These are phyloP conservation scores for Pseudozyma tsukubaensis DNA, from an alignment of 1,284 basidiomycete species.

Conservation along the genomic window DNA sequence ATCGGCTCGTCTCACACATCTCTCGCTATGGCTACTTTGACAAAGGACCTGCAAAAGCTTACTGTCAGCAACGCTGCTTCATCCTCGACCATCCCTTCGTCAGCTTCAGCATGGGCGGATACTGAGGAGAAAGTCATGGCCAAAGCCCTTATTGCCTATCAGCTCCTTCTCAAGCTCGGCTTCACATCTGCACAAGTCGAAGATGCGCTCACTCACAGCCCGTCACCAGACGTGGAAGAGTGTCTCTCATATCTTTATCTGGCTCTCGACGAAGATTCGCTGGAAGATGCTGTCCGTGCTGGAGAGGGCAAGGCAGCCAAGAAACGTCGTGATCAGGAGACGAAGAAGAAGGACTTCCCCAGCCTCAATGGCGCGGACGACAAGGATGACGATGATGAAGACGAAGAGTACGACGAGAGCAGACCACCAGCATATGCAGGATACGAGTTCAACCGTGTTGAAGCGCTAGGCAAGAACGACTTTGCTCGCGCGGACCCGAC, in stretches of 20 bases:
- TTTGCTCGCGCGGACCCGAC: conserved; percentile 26
- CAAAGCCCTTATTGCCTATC: conserved; percentile 82
- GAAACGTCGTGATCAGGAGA: conserved; percentile 44
- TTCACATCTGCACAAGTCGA: conserved; percentile 79
- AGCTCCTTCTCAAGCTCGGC: conserved; percentile 84
- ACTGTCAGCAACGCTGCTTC: conserved; percentile 15
- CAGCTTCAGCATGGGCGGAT: conserved; percentile 30
- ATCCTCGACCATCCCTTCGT: conserved; percentile 16
- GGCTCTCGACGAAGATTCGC: conserved; percentile 72
- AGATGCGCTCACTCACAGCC: conserved; percentile 76
- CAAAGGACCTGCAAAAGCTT: conserved; percentile 44
- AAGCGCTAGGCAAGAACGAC: conserved; percentile 36
- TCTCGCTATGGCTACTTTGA: conserved; percentile 43
- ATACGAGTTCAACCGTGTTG: conserved; percentile 50
- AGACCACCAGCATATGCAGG: conserved; percentile 49
- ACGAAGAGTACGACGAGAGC: conserved; percentile 56
- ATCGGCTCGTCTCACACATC: conserved; percentile 36
- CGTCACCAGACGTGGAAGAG: conserved; percentile 82
- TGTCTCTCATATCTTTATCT: conserved; percentile 74
- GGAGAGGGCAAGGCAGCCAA: conserved; percentile 67
- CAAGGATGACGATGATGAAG: conserved; percentile 28
- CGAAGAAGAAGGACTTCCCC: conserved; percentile 21
- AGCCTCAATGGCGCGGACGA: conserved; percentile 24
- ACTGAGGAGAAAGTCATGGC: conserved; percentile 74
- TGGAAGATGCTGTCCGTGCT: conserved; percentile 73